Evolutionary conservation across 495 filamentous ascomycete species (phyloP).

Genomic region (Bryoglossum gracile): DNA sequence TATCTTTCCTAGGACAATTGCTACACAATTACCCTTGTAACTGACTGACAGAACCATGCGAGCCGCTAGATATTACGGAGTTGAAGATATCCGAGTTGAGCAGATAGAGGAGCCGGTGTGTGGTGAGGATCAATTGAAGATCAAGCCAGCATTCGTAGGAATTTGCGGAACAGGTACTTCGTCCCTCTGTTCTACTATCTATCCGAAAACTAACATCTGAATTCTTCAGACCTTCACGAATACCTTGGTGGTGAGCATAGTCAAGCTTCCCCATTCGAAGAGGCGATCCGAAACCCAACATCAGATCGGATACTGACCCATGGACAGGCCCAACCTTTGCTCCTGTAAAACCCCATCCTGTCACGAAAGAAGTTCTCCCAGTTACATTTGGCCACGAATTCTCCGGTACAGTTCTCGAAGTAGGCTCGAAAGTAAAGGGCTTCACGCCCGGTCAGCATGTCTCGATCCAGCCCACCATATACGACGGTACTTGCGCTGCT

Average conservation of each 20-base stretch:
- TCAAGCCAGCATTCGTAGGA: slow-evolving; percentile 49
- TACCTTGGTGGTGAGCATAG: slow-evolving; percentile 37
- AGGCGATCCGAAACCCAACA: no score
- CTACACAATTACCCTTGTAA: no score
- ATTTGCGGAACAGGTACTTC: slow-evolving; percentile 47
- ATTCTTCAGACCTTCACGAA: slow-evolving; percentile 49
- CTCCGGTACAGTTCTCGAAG: slow-evolving; percentile 49
- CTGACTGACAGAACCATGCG: slow-evolving; percentile 27
- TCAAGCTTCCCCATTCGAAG: no score
- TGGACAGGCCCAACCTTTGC: slow-evolving; percentile 43
- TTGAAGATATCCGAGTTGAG: slow-evolving; percentile 37
- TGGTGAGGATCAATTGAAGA: slow-evolving; percentile 25
- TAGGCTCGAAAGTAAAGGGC: slow-evolving; percentile 44
- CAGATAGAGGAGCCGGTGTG: slow-evolving; percentile 30
- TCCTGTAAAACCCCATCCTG: slow-evolving; percentile 49
- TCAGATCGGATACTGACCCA: no score
- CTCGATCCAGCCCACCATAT: slow-evolving; percentile 51
- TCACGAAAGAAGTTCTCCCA: slow-evolving; percentile 49
- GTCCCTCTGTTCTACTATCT: slow-evolving; percentile 2
- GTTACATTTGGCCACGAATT: slow-evolving; percentile 59
- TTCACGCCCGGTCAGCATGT: slow-evolving; percentile 50
- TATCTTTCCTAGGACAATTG: no score
- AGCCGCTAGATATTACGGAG: slow-evolving; percentile 36
- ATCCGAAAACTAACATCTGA: not conserved
- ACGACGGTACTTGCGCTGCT: slow-evolving; percentile 46